A percentile compares a stretch with the other conserved stretches of the same genome.
Evolutionary conservation across 1,284 basidiomycete genomes (phyloP).

Genomic region (Rhodotorula sp.): DNA sequence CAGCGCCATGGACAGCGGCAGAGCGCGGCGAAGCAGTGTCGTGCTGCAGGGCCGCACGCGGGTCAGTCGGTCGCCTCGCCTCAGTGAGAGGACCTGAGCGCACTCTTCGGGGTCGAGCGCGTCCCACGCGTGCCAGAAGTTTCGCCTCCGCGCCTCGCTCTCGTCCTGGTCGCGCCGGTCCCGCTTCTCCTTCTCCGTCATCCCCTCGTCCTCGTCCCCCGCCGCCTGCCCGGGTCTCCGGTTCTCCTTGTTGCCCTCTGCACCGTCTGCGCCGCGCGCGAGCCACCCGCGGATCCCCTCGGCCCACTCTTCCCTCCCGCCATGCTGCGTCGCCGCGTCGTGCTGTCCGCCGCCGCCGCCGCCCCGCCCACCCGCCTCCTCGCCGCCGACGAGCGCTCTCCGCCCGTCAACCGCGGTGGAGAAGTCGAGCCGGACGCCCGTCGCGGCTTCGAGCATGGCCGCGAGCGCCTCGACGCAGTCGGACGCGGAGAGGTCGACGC

Average conservation of each 20-base stretch:
- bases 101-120: constrained; percentile 72
- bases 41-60: constrained; percentile 56
- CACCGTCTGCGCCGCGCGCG: constrained; percentile 57
- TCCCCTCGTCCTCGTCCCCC: constrained; percentile 50
- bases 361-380: constrained; percentile 68
- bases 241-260: constrained; percentile 58
- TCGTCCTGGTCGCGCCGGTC: constrained; percentile 53
- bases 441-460: constrained; percentile 86
- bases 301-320: constrained; percentile 43
- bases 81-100: constrained; percentile 50
- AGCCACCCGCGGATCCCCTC: constrained; percentile 61
- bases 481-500: constrained; percentile 79
- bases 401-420: constrained; percentile 57
- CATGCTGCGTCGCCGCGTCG: constrained; percentile 44
- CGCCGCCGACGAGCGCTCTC: constrained; percentile 58
- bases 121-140: constrained; percentile 93
- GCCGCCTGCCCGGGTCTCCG: constrained; percentile 48
- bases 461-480: constrained; percentile 89
- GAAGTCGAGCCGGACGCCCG: constrained; percentile 83
- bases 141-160: constrained; percentile 76
- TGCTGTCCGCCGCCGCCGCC: constrained; percentile 57
- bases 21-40: constrained; percentile 68
- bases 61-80: too few relatives aligned
- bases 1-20: constrained; percentile 84
- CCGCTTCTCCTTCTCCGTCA: constrained; percentile 34